phyloP scores from a whole-genome alignment of 306 rosid genomes.

The Ormosia emarginata region DNA sequence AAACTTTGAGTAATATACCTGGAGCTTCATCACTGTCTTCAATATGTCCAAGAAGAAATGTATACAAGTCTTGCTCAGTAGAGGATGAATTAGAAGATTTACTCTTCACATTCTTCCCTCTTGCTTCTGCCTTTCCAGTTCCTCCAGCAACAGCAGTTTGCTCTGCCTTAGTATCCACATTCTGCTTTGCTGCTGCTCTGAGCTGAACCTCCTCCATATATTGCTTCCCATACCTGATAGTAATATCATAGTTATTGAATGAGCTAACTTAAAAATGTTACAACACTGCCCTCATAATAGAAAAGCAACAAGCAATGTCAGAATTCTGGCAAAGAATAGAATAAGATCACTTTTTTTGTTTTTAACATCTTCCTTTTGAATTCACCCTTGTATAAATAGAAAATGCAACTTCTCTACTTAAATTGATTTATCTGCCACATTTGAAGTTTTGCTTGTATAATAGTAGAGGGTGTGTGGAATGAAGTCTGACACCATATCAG shows the following conservation, averaged over 20 bases:
- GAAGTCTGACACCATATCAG: no score
- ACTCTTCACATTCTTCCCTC: no score
- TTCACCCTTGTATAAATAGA: not conserved
- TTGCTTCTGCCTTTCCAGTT: slow-evolving; percentile 50
- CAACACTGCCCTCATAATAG: not conserved
- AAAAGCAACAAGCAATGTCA: not conserved
- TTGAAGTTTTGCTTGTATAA: not conserved
- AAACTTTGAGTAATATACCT: no score
- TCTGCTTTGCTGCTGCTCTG: slow-evolving; percentile 61
- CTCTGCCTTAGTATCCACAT: slow-evolving; percentile 39
- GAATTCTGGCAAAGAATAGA: not conserved
- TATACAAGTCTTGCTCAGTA: no score
- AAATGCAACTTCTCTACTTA: not conserved
- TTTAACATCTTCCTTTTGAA: not conserved
- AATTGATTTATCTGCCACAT: not conserved
- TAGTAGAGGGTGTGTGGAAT: no score
- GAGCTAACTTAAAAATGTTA: not conserved
- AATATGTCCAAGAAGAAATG: no score
- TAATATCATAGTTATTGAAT: slow-evolving; percentile 16
- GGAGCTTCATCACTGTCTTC: no score
- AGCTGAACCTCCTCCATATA: slow-evolving; percentile 81
- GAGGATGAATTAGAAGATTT: no score
- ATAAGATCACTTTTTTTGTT: not conserved
- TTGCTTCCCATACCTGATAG: slow-evolving; percentile 75
- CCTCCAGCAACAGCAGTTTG: slow-evolving; percentile 47